Conservation (phyloP, 169 alveolate genomes). For the Cryptosporidium ryanae region DNA sequence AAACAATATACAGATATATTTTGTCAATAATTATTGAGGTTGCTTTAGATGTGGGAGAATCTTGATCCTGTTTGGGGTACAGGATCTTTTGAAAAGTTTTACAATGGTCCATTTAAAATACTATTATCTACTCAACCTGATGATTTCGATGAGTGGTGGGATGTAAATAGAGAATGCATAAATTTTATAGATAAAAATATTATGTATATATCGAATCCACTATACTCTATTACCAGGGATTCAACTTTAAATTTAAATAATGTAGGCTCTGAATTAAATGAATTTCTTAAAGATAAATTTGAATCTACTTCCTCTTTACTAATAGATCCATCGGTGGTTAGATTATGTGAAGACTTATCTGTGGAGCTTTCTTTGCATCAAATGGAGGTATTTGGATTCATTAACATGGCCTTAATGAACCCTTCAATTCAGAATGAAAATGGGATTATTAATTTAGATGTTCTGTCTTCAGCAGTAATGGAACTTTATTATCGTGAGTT, state of each 20-base stretch:
- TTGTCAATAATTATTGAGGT: no score
- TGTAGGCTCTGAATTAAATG: conserved; percentile 8
- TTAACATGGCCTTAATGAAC: conserved; percentile 45
- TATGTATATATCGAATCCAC: conserved; percentile 45
- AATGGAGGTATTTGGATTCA: conserved; percentile 56
- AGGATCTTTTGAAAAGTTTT: conserved; percentile 57
- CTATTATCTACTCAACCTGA: conserved; percentile 63
- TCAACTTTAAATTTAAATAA: conserved; percentile 20
- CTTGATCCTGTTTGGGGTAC: conserved; percentile 74
- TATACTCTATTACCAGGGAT: conserved; percentile 60
- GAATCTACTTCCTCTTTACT: conserved; percentile 22
- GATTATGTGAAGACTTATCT: conserved; percentile 58
- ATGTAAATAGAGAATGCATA: conserved; percentile 31
- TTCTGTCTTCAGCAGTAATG: conserved; percentile 26
- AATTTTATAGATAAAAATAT: conserved; percentile 32
- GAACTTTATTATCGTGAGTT: conserved; percentile 62
- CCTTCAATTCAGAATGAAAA: conserved; percentile 36
- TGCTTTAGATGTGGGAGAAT: conserved; percentile 52
- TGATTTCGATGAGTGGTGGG: conserved; percentile 72
- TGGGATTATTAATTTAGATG: conserved; percentile 8
- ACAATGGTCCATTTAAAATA: conserved; percentile 28
- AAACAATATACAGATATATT: no score
- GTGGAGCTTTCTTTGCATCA: conserved; percentile 70
- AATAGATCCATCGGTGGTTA: conserved; percentile 2
- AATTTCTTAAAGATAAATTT: conserved; percentile 7